Conservation (phyloP, 176 grass and related monocot genomes). For the Bolboschoenus planiculmis region DNA sequence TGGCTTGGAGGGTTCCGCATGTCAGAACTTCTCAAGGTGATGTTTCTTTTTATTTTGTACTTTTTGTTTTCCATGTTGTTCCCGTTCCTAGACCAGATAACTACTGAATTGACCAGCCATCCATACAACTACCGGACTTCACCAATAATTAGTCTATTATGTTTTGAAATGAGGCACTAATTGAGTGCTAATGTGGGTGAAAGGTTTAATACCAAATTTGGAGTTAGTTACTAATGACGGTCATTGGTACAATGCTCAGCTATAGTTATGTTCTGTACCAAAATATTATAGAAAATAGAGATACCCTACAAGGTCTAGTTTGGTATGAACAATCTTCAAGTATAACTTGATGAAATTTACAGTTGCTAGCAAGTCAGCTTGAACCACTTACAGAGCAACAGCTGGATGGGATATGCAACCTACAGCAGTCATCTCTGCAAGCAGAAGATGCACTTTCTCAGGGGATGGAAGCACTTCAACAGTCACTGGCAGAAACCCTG, state of each 20-base stretch:
- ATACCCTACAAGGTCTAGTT: not conserved
- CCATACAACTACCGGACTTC: not conserved
- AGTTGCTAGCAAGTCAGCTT: slow-evolving; percentile 69
- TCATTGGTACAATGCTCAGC: not conserved
- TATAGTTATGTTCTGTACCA: not conserved
- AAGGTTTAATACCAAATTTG: not conserved
- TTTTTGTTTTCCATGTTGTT: not conserved
- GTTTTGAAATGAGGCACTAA: not conserved
- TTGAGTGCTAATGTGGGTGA: not conserved
- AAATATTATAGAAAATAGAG: not conserved
- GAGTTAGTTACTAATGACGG: not conserved
- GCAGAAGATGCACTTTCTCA: slow-evolving; percentile 87
- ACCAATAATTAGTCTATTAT: not conserved
- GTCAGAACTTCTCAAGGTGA: slow-evolving; percentile 90
- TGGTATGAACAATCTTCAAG: not conserved
- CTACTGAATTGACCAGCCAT: not conserved
- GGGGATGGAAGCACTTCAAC: slow-evolving; percentile 90
- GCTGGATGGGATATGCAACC: slow-evolving; percentile 61
- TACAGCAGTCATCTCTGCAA: slow-evolving; percentile 83
- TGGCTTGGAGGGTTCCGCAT: slow-evolving; percentile 92
- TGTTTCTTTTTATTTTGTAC: slow-evolving; percentile 18
- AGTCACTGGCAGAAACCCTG: slow-evolving; percentile 76
- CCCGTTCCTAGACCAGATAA: not conserved
- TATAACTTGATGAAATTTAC: slow-evolving; percentile 12
- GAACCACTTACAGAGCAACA: slow-evolving; percentile 85